Evolutionary conservation across 2,329 filamentous ascomycete species (phyloP).

Genomic region (Clarireedia paspali): DNA sequence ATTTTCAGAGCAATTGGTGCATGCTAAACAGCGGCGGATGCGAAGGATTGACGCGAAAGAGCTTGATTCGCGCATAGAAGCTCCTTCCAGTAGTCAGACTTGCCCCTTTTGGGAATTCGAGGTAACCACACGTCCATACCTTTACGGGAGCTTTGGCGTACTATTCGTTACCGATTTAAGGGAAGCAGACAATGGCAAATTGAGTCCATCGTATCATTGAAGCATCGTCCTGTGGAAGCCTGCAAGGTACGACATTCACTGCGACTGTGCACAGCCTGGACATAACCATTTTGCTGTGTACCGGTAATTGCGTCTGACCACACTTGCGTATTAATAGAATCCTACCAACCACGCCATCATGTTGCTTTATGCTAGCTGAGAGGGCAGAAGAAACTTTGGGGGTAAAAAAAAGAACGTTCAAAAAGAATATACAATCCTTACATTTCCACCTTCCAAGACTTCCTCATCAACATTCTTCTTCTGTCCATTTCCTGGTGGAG

Average conservation of each 20-base stretch:
- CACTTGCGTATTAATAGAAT: constrained; percentile 3
- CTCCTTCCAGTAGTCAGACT: no score
- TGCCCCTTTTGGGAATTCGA: neutral
- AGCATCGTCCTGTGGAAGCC: neutral
- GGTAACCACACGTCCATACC: no score
- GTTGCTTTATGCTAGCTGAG: neutral
- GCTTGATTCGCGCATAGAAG: neutral
- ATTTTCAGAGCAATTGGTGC: neutral
- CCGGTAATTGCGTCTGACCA: neutral
- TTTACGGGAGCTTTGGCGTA: no score
- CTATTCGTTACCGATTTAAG: neutral
- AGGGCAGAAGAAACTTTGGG: neutral
- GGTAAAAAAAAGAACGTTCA: neutral
- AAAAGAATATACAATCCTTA: constrained; percentile 5
- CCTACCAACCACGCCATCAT: neutral
- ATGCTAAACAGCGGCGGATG: no score
- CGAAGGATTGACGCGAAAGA: neutral
- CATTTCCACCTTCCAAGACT: neutral
- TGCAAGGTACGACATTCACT: neutral
- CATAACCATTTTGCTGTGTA: neutral
- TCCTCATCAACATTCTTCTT: neutral
- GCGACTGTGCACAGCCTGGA: neutral
- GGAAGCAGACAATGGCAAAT: neutral
- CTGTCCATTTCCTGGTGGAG: neutral
- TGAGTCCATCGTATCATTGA: neutral